Conservation (phyloP, 129 eudicot species). For the Pulicaria dysenterica region DNA sequence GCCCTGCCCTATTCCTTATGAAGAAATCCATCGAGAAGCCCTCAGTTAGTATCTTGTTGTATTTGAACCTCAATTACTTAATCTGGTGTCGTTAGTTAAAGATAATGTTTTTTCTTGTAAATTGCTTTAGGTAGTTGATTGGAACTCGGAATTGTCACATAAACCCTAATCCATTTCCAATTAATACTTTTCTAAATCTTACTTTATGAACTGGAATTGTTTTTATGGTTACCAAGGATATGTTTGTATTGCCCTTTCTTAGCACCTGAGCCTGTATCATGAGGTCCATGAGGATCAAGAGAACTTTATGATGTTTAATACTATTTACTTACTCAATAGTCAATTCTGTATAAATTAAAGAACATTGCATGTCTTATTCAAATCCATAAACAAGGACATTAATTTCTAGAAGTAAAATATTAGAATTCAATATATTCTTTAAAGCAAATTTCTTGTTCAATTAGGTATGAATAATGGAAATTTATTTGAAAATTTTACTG, state of each 20-base stretch:
- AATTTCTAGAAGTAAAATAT: too few species aligned
- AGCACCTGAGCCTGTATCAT: too few species aligned
- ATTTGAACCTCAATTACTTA: slow-evolving; percentile 19
- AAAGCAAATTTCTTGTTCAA: neutral
- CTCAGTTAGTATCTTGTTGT: slow-evolving; percentile 47
- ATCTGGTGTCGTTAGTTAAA: neutral
- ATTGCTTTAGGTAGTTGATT: neutral
- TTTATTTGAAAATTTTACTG: neutral
- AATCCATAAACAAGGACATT: too few species aligned
- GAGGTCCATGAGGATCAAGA: too few species aligned
- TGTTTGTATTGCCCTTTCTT: too few species aligned
- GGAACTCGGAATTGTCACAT: neutral
- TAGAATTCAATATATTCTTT: too few species aligned
- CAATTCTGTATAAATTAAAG: too few species aligned
- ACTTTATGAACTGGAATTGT: neutral
- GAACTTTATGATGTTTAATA: too few species aligned
- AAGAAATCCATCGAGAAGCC: slow-evolving; percentile 91
- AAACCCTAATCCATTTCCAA: slow-evolving; percentile 14
- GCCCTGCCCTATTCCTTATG: slow-evolving; percentile 85
- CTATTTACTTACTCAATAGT: too few species aligned
- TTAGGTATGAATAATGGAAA: neutral
- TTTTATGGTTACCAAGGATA: neutral
- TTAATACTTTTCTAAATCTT: neutral
- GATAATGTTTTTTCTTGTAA: neutral
- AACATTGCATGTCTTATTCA: too few species aligned